Base-by-base conservation (phyloP, 495 filamentous ascomycete genomes). In the Darksidea phi region DNA sequence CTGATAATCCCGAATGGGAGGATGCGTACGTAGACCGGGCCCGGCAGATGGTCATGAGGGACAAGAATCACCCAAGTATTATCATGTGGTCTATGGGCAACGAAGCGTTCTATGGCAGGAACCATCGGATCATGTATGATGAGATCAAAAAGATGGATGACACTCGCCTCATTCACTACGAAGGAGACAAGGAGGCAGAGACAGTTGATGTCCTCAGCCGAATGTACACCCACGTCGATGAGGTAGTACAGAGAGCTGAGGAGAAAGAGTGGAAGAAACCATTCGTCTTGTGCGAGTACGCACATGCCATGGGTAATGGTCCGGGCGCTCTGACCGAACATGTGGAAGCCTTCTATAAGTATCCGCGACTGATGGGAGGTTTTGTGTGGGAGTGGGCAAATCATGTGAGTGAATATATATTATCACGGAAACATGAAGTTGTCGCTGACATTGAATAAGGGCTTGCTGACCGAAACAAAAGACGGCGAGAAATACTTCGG, bases 341-440 rank as follows among this genome's bases (percentile, higher is more conserved):
- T 59, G 75, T 82, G 38, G 75, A 85, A 17, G 75, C 77, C 0
- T 89, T 88, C 65, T 77, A 78, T 13, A 71, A 77, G 28, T 66
- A 86, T 57, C 78, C 76, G 0, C 76, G 78, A 10, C 75, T 89
- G 6, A 85, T 88, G 64, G 86, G 86, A 0, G 86, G 86, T 6
- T 88, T 85, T 54, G 80, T 88, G 25, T 89, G 86, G 85, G 85
- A 88, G 67, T 89, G 86, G 86, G 81, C 83, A 0, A 89, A 88
- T 65, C 86, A 88, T 55, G 28, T 32, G 10, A 32, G 28, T 32
- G 28, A 32, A 32, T 10, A 32, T 10, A n/a, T n/a, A n/a, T n/a
- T n/a, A n/a, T n/a, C n/a, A n/a, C n/a, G n/a, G n/a, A n/a, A n/a
- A n/a, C n/a, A n/a, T n/a, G n/a, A n/a, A n/a, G n/a, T n/a, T n/a